These are phyloP conservation scores for Pholiota molesta DNA, from an alignment of 768 basidiomycete species.

Conservation along the genomic window DNA sequence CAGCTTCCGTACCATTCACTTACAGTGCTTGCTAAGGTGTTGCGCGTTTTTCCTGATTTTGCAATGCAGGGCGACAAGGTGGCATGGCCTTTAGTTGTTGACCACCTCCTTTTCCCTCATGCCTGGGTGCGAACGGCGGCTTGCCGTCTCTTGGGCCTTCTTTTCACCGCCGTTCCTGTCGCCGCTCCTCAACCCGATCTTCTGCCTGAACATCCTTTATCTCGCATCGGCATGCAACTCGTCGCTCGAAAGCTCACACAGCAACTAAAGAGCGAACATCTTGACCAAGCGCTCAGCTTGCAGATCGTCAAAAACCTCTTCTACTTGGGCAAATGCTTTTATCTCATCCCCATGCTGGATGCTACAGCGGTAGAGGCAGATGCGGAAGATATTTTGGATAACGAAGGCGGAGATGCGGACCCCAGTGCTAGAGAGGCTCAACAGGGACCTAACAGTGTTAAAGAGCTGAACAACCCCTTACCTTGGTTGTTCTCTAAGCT, in stretches of 20 bases:
- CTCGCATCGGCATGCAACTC: conserved; percentile 59
- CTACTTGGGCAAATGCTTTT: conserved; percentile 88
- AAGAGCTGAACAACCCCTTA: conserved; percentile 53
- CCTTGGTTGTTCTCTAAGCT: conserved; percentile 95
- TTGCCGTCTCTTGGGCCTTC: conserved; percentile 70
- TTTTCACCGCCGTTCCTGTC: conserved; percentile 61
- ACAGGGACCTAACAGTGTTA: conserved; percentile 23
- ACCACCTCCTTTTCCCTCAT: conserved; percentile 86
- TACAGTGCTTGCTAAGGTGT: conserved; percentile 62
- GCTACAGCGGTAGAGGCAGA: conserved; percentile 33
- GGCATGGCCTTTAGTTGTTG: conserved; percentile 63
- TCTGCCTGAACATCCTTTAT: conserved; percentile 48
- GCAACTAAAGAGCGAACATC: conserved; percentile 80
- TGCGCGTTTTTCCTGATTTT: conserved; percentile 57
- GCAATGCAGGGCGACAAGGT: conserved; percentile 48
- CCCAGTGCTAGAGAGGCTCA: conserved; percentile 25
- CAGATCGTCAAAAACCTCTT: conserved; percentile 94
- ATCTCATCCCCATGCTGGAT: conserved; percentile 39
- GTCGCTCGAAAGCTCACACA: conserved; percentile 72
- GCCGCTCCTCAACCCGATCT: conserved; percentile 37
- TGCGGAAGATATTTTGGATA: conserved; percentile 29
- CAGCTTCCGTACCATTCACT: conserved; percentile 83
- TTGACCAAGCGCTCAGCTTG: conserved; percentile 71
- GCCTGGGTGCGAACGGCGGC: conserved; percentile 90
- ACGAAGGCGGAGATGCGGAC: conserved; percentile 14